Conservation (phyloP, 78 protist species). For the Dictyostelium capitatum region DNA sequence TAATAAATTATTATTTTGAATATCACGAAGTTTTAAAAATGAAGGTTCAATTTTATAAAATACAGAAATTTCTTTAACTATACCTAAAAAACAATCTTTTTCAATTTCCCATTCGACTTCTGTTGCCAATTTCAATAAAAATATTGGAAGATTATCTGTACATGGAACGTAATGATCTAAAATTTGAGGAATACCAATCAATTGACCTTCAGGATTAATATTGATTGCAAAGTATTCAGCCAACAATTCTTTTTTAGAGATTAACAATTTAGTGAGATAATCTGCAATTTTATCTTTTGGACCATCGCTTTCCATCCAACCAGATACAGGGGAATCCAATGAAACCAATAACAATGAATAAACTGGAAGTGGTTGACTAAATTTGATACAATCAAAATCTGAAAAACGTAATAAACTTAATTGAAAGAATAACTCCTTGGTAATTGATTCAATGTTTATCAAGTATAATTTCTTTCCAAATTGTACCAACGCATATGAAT, state of each 20-base stretch:
- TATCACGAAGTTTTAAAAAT: constrained; percentile 12
- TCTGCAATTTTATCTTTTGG: constrained; percentile 66
- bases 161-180: constrained; percentile 87
- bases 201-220: constrained; percentile 40
- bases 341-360: not conserved
- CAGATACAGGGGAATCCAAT: constrained; percentile 60
- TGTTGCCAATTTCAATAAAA: constrained; percentile 75
- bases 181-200: constrained; percentile 80
- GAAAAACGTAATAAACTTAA: constrained; percentile 19
- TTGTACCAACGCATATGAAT: constrained; percentile 62
- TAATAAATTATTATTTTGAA: not conserved
- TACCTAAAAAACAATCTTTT: constrained; percentile 73
- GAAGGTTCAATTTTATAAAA: constrained; percentile 76
- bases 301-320: constrained; percentile 56
- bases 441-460: constrained; percentile 52
- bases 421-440: constrained; percentile 77
- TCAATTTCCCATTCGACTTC: constrained; percentile 88
- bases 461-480: constrained; percentile 71
- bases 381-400: constrained; percentile 63
- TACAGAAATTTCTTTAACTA: constrained; percentile 55
- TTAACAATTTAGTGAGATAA: constrained; percentile 29
- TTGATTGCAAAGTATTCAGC: constrained; percentile 82
- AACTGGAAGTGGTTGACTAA: constrained; percentile 31
- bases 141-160: constrained; percentile 73
- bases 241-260: constrained; percentile 57